Evolutionary conservation across 768 basidiomycete species (phyloP), one percentile per base, ranked within the genome.

Genomic region (Lentinula raphanica): DNA sequence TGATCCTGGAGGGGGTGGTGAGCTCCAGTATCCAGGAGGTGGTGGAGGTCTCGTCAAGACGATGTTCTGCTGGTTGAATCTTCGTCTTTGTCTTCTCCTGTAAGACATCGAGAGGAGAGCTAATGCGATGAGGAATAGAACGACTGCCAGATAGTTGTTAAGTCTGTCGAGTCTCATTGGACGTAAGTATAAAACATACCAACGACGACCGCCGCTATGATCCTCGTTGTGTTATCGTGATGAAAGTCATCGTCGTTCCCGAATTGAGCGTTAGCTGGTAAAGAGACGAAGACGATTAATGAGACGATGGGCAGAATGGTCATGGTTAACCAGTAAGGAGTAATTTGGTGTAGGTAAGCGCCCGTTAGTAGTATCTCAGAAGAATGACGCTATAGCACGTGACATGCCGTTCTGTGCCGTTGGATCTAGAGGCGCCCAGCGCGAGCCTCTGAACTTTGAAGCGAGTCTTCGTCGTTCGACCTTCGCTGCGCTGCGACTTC

Each of bases 11-110:
- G 13, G 17, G 15, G 25, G 46, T 27, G 23, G 51, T 21, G 51
- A 53, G 23, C 19, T 53, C 51, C 51, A 53, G 17, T 53, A 53
- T 38, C 27, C 51, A 25, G 51, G 49, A 21, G 49, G 49, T 9
- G 49, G 32, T 4, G 51, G 51, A 9, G 51, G 51, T 25, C 36
- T 53, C 28, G 36, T 36, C 5, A 53, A 21, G 1, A 39, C 36
- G 23, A 53, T 36, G 28, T 53, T 53, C 13, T 39, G 32, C 13
- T 9, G 4, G 2, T 12, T 2, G 5, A 39, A 15, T 12, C 51
- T 51, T 40, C 51, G 51, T 15, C 27, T 35, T 40, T 39, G 51
- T 53, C 51, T 25, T 27, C 51, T 8, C 27, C 51, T 32, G 21
- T 39, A 53, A 4, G 51, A 50, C 19, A 35, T n/a, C 21, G 23